phyloP scores from a whole-genome alignment of 2,329 filamentous ascomycete species.

The Aspergillus sp. region DNA sequence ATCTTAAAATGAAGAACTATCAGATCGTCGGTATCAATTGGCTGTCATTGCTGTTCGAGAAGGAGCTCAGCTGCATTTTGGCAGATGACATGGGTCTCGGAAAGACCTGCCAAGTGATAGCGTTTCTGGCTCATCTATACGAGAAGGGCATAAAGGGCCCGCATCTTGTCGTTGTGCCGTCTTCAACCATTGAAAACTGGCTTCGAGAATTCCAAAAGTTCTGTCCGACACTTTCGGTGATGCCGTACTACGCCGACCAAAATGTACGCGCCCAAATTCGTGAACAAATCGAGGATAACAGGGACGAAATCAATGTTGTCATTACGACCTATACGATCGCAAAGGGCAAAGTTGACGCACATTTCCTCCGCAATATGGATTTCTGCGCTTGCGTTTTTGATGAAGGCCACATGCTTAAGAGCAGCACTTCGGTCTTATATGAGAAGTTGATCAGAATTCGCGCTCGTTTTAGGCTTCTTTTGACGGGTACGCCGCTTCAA shows the following conservation, averaged over 20 bases:
- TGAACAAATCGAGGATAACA: slow-evolving; percentile 63
- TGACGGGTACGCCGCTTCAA: slow-evolving; percentile 90
- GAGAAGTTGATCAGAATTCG: slow-evolving; percentile 73
- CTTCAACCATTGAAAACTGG: slow-evolving; percentile 96
- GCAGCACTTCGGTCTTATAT: slow-evolving; percentile 79
- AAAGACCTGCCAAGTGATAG: slow-evolving; percentile 96
- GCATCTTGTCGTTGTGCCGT: slow-evolving; percentile 85
- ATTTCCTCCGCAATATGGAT: slow-evolving; percentile 60
- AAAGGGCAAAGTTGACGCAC: slow-evolving; percentile 59
- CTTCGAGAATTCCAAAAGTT: slow-evolving; percentile 85
- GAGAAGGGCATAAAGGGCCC: slow-evolving; percentile 67
- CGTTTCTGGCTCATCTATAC: slow-evolving; percentile 80
- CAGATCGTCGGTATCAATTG: slow-evolving; percentile 94
- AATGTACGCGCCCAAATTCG: slow-evolving; percentile 67
- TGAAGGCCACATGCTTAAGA: slow-evolving; percentile 92
- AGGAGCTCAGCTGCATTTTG: slow-evolving; percentile 81
- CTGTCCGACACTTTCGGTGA: slow-evolving; percentile 71
- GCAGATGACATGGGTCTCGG: slow-evolving; percentile 96
- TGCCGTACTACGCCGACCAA: slow-evolving; percentile 71
- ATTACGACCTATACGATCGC: slow-evolving; percentile 72
- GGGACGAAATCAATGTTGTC: slow-evolving; percentile 66
- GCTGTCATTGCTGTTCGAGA: slow-evolving; percentile 79
- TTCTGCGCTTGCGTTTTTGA: slow-evolving; percentile 75
- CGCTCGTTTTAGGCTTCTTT: slow-evolving; percentile 78
- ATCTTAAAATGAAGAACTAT: slow-evolving; percentile 83